Evolutionary conservation across 2,329 filamentous ascomycete species (phyloP).

Genomic region (Colletotrichum plurivorum): DNA sequence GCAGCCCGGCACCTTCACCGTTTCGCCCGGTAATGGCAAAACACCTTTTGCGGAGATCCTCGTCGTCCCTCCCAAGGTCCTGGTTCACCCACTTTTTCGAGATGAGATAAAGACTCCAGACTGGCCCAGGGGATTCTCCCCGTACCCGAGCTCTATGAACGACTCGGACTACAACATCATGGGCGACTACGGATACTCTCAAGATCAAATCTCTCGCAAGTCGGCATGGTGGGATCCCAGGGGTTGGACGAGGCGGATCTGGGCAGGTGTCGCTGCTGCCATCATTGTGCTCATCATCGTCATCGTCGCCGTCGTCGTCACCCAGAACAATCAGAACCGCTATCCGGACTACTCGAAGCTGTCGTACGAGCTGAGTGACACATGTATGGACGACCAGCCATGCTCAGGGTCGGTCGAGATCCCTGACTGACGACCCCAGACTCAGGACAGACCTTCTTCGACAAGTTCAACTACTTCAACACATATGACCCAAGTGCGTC

Average conservation of each 20-base stretch:
- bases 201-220: constrained; percentile 12
- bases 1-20: constrained; percentile 31
- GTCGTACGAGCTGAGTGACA: constrained; percentile 63
- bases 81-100: constrained; percentile 37
- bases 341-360: constrained; percentile 65
- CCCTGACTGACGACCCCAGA: constrained; percentile 51
- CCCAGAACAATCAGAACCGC: constrained; percentile 53
- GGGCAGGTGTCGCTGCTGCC: constrained; percentile 57
- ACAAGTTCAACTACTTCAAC: constrained; percentile 68
- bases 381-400: constrained; percentile 55
- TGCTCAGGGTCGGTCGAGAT: constrained; percentile 2
- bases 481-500: constrained; percentile 63
- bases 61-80: constrained; percentile 37
- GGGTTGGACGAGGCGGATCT: constrained; percentile 68
- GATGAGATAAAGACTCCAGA: constrained; percentile 39
- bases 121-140: constrained; percentile 31
- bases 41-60: constrained; percentile 33
- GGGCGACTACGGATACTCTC: constrained; percentile 24
- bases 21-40: constrained; percentile 20
- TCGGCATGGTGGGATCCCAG: constrained; percentile 59
- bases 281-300: constrained; percentile 63
- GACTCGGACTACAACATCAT: constrained; percentile 34
- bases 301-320: constrained; percentile 62
- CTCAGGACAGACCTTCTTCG: constrained; percentile 65
- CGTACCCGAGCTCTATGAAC: constrained; percentile 30